These are phyloP conservation scores for Delonix regia DNA, from an alignment of 306 rosid genomes.

Conservation along the genomic window DNA sequence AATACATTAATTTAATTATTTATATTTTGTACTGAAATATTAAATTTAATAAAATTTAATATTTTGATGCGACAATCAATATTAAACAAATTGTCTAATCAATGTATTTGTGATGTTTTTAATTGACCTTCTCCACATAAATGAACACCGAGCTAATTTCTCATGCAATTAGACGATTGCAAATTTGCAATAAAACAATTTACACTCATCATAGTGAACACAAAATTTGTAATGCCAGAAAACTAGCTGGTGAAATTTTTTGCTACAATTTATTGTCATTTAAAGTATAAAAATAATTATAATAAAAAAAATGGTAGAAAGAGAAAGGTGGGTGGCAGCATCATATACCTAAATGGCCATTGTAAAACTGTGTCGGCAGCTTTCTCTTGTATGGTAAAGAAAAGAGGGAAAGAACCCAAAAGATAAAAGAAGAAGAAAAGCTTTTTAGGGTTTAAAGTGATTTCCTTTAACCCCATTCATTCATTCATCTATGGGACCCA, in stretches of 20 bases:
- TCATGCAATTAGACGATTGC: background rate
- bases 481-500: background rate
- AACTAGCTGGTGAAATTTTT: no score
- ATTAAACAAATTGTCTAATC: no score
- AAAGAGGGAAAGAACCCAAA: background rate
- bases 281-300: no score
- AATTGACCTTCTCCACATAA: no score
- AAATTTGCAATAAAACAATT: background rate
- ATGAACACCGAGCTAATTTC: background rate
- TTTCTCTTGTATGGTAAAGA: background rate
- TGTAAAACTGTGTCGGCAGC: slow-evolving; percentile 12
- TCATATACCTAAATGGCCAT: slow-evolving; percentile 1
- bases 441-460: background rate
- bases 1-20: no score
- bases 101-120: background rate
- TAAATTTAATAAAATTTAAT: no score
- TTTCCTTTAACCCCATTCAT: background rate
- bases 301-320: background rate
- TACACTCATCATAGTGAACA: no score
- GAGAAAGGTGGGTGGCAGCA: background rate
- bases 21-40: no score
- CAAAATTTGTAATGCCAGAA: no score
- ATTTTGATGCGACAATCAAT: no score
- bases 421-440: background rate
- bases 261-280: no score